phyloP scores from a whole-genome alignment of 2,329 filamentous ascomycete genomes.

The Microcyclospora tardicrescens region DNA sequence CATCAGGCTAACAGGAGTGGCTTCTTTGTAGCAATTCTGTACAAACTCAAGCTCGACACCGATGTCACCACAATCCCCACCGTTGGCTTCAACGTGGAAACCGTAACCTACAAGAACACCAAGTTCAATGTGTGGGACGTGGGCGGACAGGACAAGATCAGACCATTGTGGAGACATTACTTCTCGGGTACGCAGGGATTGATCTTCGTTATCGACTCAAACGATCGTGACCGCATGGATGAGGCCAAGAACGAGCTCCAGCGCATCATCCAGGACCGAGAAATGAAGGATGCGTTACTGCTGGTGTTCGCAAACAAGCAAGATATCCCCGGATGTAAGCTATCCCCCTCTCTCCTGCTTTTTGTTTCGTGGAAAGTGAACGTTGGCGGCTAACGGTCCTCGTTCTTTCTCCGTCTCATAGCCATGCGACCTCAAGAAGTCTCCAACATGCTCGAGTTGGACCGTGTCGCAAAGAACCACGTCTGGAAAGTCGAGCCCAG shows the following conservation, averaged over 20 bases:
- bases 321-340: conserved; percentile 77
- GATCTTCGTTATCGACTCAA: conserved; percentile 99
- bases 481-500: conserved; percentile 43
- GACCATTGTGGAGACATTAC: conserved; percentile 98
- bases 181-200: conserved; percentile 96
- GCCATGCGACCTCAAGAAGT: conserved; percentile 40
- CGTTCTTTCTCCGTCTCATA: conserved; percentile 11
- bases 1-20: neutral
- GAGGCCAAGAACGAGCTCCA: conserved; percentile 94
- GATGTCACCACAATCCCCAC: conserved; percentile 98
- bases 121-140: conserved; percentile 99
- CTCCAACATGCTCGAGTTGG: conserved; percentile 34
- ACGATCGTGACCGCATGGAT: conserved; percentile 94
- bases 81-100: conserved; percentile 99
- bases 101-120: conserved; percentile 99
- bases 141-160: conserved; percentile 99
- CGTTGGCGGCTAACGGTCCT: neutral
- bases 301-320: conserved; percentile 99
- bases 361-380: neutral
- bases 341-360: neutral
- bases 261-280: conserved; percentile 97
- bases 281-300: conserved; percentile 92
- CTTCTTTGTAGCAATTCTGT: conserved; percentile 58
- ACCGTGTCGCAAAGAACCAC: conserved; percentile 39
- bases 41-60: conserved; percentile 99